A percentile compares a stretch with the other conserved stretches of the same genome.
These are phyloP conservation scores for Lenwebbia sp. DNA, from an alignment of 345 rosid genomes.

Conservation along the genomic window DNA sequence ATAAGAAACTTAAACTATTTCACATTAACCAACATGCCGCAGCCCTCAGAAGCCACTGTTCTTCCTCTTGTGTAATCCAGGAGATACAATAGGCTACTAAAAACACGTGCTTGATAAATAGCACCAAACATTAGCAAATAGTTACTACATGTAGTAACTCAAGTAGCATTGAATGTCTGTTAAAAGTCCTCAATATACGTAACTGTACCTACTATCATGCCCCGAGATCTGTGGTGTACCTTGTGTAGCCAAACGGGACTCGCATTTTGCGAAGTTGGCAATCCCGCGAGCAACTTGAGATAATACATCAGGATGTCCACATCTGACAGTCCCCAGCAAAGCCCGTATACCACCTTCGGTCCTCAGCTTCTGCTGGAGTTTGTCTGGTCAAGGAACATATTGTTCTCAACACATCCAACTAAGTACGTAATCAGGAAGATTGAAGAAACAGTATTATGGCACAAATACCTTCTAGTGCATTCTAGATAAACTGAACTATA, in stretches of 20 bases:
- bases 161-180: neutral
- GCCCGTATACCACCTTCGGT: constrained; percentile 95
- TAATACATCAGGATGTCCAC: constrained; percentile 91
- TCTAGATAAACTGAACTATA: neutral
- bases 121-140: neutral
- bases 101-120: neutral
- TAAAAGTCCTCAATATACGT: neutral
- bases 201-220: neutral
- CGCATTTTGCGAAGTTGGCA: constrained; percentile 98
- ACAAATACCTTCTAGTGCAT: neutral
- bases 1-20: neutral
- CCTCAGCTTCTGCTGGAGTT: constrained; percentile 76
- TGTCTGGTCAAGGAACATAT: constrained; percentile 35
- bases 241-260: constrained; percentile 77
- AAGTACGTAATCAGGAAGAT: neutral
- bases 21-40: neutral
- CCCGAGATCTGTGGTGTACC: constrained; percentile 23
- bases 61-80: neutral
- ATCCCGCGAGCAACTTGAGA: constrained; percentile 98
- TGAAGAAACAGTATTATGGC: neutral
- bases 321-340: constrained; percentile 90
- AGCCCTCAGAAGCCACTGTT: neutral
- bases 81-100: neutral
- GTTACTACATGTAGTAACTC: neutral
- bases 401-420: neutral